phyloP scores from a whole-genome alignment of 2,329 filamentous ascomycete species.

The Epichloe elymi region DNA sequence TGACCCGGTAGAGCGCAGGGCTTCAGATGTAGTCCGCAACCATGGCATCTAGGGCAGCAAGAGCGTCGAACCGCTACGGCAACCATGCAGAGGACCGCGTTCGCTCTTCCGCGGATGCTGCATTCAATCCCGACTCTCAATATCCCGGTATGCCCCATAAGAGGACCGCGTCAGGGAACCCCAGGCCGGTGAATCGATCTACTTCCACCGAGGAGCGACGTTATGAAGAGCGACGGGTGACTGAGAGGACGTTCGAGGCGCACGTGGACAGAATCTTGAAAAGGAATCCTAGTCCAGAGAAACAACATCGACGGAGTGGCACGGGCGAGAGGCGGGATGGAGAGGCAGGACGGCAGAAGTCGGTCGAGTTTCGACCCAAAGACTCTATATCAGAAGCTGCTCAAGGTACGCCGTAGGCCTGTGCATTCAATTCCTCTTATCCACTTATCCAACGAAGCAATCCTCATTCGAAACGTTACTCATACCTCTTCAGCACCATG shows the following conservation, averaged over 20 bases:
- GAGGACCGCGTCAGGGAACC: slow-evolving; percentile 43
- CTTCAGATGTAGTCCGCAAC: slow-evolving; percentile 23
- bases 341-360: slow-evolving; percentile 28
- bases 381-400: slow-evolving; percentile 33
- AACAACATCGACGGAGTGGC: slow-evolving; percentile 31
- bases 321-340: slow-evolving; percentile 24
- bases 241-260: slow-evolving; percentile 43
- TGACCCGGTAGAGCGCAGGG: background rate
- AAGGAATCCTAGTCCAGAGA: slow-evolving; percentile 46
- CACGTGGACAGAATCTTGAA: slow-evolving; percentile 50
- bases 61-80: slow-evolving; percentile 32
- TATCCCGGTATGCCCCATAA: slow-evolving; percentile 36
- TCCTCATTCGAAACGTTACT: background rate
- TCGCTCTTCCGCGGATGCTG: slow-evolving; percentile 22
- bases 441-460: background rate
- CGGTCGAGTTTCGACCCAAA: slow-evolving; percentile 30
- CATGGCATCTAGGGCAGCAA: slow-evolving; percentile 29
- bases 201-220: slow-evolving; percentile 26
- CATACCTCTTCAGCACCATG: slow-evolving; percentile 37
- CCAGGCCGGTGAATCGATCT: slow-evolving; percentile 31
- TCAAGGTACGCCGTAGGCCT: slow-evolving; percentile 27
- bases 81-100: slow-evolving; percentile 25
- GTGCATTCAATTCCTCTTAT: background rate
- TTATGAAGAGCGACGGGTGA: slow-evolving; percentile 40
- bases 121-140: slow-evolving; percentile 17